A percentile compares a stretch with the other conserved stretches of the same genome.
Evolutionary conservation across 345 rosid species (phyloP).

Genomic region (Lepidium aucheri): DNA sequence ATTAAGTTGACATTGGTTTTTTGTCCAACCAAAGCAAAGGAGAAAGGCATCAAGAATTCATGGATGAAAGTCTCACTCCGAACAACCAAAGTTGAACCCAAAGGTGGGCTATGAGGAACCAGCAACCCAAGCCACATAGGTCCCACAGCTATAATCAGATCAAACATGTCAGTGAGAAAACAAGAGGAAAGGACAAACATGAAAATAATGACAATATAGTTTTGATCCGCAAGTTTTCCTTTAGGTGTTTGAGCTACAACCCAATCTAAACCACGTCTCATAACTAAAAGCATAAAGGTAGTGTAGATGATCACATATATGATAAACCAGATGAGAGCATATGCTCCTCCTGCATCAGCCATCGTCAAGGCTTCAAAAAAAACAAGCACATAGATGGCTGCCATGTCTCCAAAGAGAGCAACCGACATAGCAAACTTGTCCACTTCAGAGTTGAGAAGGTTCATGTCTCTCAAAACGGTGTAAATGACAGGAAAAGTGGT

Average conservation of each 20-base stretch:
- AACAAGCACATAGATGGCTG: slow-evolving; percentile 19
- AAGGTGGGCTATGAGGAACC: slow-evolving; percentile 62
- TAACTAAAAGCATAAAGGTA: slow-evolving; percentile 20
- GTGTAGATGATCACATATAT: slow-evolving; percentile 3
- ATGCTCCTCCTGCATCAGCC: slow-evolving; percentile 4
- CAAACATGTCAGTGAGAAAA: slow-evolving; percentile 63
- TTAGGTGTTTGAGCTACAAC: slow-evolving; percentile 43
- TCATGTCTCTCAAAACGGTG: slow-evolving; percentile 45
- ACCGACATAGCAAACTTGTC: slow-evolving; percentile 48
- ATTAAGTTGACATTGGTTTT: slow-evolving; percentile 36
- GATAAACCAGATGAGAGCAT: slow-evolving; percentile 28
- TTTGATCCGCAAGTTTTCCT: slow-evolving; percentile 45
- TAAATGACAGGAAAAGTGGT: slow-evolving; percentile 42
- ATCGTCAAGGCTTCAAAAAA: slow-evolving; percentile 38
- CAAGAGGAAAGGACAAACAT: slow-evolving; percentile 37
- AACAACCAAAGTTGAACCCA: slow-evolving; percentile 46
- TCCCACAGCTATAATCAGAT: slow-evolving; percentile 49
- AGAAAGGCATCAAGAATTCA: slow-evolving; percentile 55
- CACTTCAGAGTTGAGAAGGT: slow-evolving; percentile 54
- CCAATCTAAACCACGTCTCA: slow-evolving; percentile 32
- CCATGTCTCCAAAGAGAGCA: slow-evolving; percentile 34
- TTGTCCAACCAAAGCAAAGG: slow-evolving; percentile 50
- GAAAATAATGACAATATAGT: slow-evolving; percentile 35
- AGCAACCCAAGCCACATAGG: slow-evolving; percentile 52
- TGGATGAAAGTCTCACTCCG: slow-evolving; percentile 44